phyloP scores from a whole-genome alignment of 148 eudicot species.

The Linanthus parryae region DNA sequence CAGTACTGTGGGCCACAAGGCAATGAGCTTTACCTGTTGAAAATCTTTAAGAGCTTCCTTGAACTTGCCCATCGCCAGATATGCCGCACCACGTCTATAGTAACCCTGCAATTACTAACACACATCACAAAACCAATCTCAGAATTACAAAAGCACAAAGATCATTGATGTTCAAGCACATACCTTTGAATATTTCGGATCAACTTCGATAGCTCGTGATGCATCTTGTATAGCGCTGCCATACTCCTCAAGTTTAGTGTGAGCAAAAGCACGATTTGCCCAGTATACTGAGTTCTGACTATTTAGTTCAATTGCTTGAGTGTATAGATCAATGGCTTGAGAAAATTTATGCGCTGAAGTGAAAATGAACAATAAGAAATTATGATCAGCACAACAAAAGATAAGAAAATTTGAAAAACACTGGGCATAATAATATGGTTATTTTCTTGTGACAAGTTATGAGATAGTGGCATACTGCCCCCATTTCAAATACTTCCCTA shows the following conservation, averaged over 20 bases:
- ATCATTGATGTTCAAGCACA: constrained; percentile 14
- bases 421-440: background rate
- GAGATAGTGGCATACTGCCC: background rate
- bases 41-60: constrained; percentile 94
- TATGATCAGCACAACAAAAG: background rate
- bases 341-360: constrained; percentile 56
- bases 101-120: constrained; percentile 51
- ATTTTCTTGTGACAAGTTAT: background rate
- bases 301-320: constrained; percentile 66
- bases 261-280: constrained; percentile 85
- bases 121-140: constrained; percentile 4
- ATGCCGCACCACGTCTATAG: constrained; percentile 91
- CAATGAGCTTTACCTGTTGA: constrained; percentile 55
- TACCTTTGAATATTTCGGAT: constrained; percentile 85
- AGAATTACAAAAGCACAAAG: background rate
- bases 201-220: constrained; percentile 74
- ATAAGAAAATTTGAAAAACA: background rate
- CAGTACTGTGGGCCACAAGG: too few relatives aligned
- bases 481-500: background rate
- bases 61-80: constrained; percentile 93
- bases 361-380: background rate
- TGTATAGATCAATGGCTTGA: constrained; percentile 72
- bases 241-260: constrained; percentile 71
- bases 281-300: constrained; percentile 66
- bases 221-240: constrained; percentile 89